Conservation (phyloP, 345 rosid species). For the Nephelium lappaceum region DNA sequence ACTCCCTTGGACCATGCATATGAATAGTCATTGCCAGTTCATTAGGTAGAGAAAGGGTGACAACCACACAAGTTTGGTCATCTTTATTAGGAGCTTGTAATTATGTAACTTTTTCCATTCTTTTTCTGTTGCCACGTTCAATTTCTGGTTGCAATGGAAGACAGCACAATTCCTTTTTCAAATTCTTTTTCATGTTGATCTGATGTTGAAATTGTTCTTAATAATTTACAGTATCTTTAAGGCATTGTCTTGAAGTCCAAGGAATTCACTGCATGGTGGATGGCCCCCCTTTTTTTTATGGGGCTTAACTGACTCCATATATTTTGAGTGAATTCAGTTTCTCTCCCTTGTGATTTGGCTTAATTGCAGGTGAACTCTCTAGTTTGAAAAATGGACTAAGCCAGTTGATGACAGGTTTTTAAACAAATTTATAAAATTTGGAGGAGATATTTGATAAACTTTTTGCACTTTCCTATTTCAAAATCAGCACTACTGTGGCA, state of each 20-base stretch:
- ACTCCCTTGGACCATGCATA: constrained; percentile 51
- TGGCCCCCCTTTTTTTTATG: neutral
- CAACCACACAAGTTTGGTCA: constrained; percentile 16
- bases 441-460: too few relatives aligned
- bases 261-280: neutral
- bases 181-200: constrained; percentile 6
- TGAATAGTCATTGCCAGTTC: constrained; percentile 25
- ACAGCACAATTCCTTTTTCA: constrained; percentile 10
- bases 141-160: constrained; percentile 27
- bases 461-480: too few relatives aligned
- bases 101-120: constrained; percentile 21
- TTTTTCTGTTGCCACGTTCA: constrained; percentile 14
- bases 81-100: constrained; percentile 30
- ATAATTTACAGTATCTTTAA: too few relatives aligned
- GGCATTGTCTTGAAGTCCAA: neutral
- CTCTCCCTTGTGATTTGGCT: too few relatives aligned
- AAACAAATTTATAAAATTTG: too few relatives aligned
- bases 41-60: constrained; percentile 10
- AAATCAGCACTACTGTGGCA: too few relatives aligned
- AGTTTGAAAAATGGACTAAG: too few relatives aligned
- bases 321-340: too few relatives aligned
- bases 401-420: too few relatives aligned
- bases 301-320: too few relatives aligned
- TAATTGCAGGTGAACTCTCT: neutral
- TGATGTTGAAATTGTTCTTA: neutral